A percentile compares a stretch with the other conserved stretches of the same genome.
These are phyloP conservation scores for Lablab purpureus DNA, from an alignment of 306 rosid genomes.

Conservation along the genomic window DNA sequence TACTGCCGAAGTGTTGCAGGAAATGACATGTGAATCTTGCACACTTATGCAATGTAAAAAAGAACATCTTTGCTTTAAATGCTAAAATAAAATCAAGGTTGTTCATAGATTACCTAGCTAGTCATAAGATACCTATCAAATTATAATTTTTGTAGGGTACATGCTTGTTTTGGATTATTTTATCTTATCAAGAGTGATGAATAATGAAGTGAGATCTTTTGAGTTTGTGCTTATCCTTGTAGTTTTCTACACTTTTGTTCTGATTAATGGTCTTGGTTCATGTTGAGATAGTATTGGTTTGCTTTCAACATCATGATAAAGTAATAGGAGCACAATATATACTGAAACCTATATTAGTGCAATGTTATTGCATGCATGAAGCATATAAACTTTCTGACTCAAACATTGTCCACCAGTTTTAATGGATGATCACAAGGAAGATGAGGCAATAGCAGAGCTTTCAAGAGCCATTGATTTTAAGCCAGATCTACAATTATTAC, in stretches of 20 bases:
- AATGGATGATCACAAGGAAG: constrained; percentile 94
- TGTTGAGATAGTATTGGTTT: constrained; percentile 31
- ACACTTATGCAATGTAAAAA: not conserved
- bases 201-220: constrained; percentile 15
- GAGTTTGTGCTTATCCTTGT: constrained; percentile 21
- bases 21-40: constrained; percentile 18
- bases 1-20: not conserved
- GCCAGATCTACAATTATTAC: constrained; percentile 81
- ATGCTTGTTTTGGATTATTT: constrained; percentile 26
- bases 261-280: constrained; percentile 11
- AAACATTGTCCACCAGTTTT: constrained; percentile 66
- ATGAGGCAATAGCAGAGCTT: constrained; percentile 83
- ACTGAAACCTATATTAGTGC: constrained; percentile 1
- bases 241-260: constrained; percentile 16
- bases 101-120: constrained; percentile 19
- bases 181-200: constrained; percentile 21
- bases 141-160: constrained; percentile 2
- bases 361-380: not conserved
- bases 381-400: constrained; percentile 49
- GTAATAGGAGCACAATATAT: constrained; percentile 25
- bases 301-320: constrained; percentile 13
- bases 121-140: constrained; percentile 13
- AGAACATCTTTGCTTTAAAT: not conserved
- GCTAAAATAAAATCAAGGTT: constrained; percentile 18
- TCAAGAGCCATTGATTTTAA: constrained; percentile 76